Conservation (phyloP, 306 rosid species). For the Carpinus viminea region DNA sequence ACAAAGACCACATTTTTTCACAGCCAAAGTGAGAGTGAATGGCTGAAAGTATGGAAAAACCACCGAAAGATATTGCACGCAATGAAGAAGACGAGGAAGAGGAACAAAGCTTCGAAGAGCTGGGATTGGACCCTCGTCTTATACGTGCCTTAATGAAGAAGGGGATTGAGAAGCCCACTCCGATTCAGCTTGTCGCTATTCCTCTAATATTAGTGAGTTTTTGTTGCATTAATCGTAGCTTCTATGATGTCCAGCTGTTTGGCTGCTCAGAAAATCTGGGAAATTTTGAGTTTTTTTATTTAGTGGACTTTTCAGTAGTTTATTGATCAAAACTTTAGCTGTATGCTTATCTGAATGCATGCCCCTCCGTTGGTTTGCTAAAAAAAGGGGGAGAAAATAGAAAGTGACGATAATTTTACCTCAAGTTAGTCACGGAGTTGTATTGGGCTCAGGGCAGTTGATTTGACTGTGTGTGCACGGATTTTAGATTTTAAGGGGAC, state of each 20-base stretch:
- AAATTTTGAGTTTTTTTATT: background rate
- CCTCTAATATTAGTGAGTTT: constrained; percentile 60
- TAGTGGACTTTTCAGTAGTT: background rate
- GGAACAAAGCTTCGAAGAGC: constrained; percentile 56
- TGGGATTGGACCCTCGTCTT: constrained; percentile 67
- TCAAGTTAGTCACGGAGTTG: background rate
- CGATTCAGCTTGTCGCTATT: constrained; percentile 80
- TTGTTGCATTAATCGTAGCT: background rate
- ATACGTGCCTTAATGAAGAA: constrained; percentile 57
- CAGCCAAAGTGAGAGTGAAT: background rate
- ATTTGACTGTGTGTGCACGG: background rate
- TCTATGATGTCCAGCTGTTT: background rate
- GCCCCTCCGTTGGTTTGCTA: background rate
- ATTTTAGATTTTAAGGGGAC: background rate
- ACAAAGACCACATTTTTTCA: background rate
- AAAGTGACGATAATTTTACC: background rate
- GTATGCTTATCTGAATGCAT: background rate
- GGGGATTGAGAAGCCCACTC: constrained; percentile 68
- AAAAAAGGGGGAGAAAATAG: background rate
- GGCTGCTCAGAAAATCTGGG: background rate
- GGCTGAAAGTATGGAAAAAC: constrained; percentile 17
- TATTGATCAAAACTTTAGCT: background rate
- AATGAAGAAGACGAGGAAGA: constrained; percentile 36
- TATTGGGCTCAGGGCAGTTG: background rate
- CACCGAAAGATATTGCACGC: constrained; percentile 28